Base-by-base conservation (phyloP, 140 eudicot genomes). In the Bidens hawaiensis region DNA sequence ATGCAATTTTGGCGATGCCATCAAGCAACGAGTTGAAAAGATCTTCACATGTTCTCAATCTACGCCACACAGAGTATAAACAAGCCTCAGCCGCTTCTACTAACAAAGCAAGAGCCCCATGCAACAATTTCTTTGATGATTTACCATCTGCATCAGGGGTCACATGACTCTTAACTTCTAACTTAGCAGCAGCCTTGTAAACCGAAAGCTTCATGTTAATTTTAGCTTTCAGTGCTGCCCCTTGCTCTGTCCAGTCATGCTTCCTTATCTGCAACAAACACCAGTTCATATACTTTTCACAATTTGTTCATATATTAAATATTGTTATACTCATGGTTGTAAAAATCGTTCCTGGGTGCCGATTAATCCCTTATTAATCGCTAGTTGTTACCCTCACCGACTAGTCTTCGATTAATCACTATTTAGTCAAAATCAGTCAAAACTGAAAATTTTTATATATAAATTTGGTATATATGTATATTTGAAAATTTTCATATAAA, bases 1-100 rank as follows among this genome's bases (percentile, higher is more conserved):
- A 73, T 49, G 99, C 99, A 58, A 86, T 88, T 66, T 88, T 85
- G 62, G 99, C 77, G 77, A 94, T 85, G 30, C 97, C 99, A 66
- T 83, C 71, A 58, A 94, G 94, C 84, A 94, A 85, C 26, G 94
- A 67, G 72, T 75, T 77, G 67, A 94, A 88, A 52, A 94, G 94
- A 62, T 88, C 99, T 76, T 94, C 99, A 83, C 97, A 94, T 15
- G 83, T 75, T 76, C 94, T 81, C 75, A 88, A 63, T 76, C 84
- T 88, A 61, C 99, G 80, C 99, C 99, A 88, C 30, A 83, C 90
- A 2, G 94, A 88, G 52, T 67, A 75, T 23, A 94, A 58, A 76
- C 99, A 94, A 51, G 94, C 85, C 75, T 88, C 97, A 0, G 95
- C 95, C 51, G 99, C 93, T 75, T 85, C 97, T 69, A 83, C 82